phyloP scores from a whole-genome alignment of 2,329 filamentous ascomycete genomes.

The Pseudovirgaria hyperparasitica region DNA sequence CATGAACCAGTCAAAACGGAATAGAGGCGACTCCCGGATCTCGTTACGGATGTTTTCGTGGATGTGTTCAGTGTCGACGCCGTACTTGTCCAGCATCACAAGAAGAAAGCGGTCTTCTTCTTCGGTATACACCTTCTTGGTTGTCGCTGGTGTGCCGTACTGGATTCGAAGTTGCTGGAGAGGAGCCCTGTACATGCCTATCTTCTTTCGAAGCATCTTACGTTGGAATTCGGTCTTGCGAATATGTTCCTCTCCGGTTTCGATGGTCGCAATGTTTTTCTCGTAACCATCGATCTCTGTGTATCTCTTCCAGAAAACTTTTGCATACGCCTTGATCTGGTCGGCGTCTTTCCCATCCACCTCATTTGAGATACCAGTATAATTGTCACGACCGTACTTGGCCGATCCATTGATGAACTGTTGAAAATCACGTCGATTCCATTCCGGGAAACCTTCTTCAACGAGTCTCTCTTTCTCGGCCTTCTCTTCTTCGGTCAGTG shows the following conservation, averaged over 20 bases:
- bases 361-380: slow-evolving; percentile 72
- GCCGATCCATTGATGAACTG: slow-evolving; percentile 95
- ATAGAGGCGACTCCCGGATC: slow-evolving; percentile 84
- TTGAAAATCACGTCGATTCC: slow-evolving; percentile 96
- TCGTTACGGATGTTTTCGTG: slow-evolving; percentile 96
- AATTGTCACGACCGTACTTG: slow-evolving; percentile 80
- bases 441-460: slow-evolving; percentile 76
- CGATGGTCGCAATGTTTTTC: slow-evolving; percentile 81
- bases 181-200: slow-evolving; percentile 91
- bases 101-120: slow-evolving; percentile 94
- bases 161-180: slow-evolving; percentile 97
- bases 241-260: slow-evolving; percentile 82
- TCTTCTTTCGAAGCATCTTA: slow-evolving; percentile 88
- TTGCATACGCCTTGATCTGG: slow-evolving; percentile 83
- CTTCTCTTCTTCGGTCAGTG: slow-evolving; percentile 79
- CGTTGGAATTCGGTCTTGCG: slow-evolving; percentile 84
- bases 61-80: slow-evolving; percentile 79
- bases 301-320: slow-evolving; percentile 94
- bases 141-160: slow-evolving; percentile 96
- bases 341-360: slow-evolving; percentile 78
- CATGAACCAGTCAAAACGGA: slow-evolving; percentile 99
- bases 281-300: slow-evolving; percentile 78
- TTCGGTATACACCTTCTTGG: slow-evolving; percentile 99
- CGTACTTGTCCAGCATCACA: slow-evolving; percentile 83
- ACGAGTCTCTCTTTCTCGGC: slow-evolving; percentile 75